Conservation (phyloP, 2,329 filamentous ascomycete genomes). For the Aspergillus flavus region DNA sequence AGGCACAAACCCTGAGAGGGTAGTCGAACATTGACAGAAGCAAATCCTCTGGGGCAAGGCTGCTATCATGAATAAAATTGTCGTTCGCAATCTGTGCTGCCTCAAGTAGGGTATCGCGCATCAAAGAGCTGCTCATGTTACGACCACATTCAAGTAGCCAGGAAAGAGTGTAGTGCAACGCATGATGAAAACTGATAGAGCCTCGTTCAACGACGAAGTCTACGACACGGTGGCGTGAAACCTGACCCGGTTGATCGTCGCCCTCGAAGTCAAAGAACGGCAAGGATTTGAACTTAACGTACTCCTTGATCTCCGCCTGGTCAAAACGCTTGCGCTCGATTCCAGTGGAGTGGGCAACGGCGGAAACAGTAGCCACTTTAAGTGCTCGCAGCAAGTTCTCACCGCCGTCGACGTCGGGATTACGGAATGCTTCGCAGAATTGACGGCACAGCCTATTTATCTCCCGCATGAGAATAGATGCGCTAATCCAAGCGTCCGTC, state of each 20-base stretch:
- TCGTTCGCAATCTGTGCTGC: slow-evolving; percentile 57
- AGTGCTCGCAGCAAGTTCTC: slow-evolving; percentile 71
- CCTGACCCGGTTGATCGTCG: slow-evolving; percentile 44
- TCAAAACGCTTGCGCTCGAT: slow-evolving; percentile 84
- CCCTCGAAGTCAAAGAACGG: slow-evolving; percentile 78
- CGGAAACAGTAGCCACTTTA: slow-evolving; percentile 69
- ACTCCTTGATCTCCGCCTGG: slow-evolving; percentile 83
- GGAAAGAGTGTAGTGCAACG: slow-evolving; percentile 91
- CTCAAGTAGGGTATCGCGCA: slow-evolving; percentile 72
- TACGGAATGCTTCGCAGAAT: slow-evolving; percentile 82
- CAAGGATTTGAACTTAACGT: slow-evolving; percentile 78
- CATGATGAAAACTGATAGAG: slow-evolving; percentile 95
- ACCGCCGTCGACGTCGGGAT: slow-evolving; percentile 65
- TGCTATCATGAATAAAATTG: slow-evolving; percentile 62
- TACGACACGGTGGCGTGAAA: slow-evolving; percentile 68
- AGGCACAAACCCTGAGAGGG: slow-evolving; percentile 88
- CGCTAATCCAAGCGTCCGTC: slow-evolving; percentile 96
- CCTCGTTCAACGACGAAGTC: slow-evolving; percentile 87
- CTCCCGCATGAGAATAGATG: slow-evolving; percentile 89
- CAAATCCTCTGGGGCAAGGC: slow-evolving; percentile 69
- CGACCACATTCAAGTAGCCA: slow-evolving; percentile 93
- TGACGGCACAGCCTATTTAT: slow-evolving; percentile 91
- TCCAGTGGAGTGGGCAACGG: slow-evolving; percentile 87
- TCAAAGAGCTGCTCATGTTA: slow-evolving; percentile 66
- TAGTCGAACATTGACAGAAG: slow-evolving; percentile 89